Evolutionary conservation across 208 protist genomes (phyloP).

Genomic region (Crithidia fasciculata): DNA sequence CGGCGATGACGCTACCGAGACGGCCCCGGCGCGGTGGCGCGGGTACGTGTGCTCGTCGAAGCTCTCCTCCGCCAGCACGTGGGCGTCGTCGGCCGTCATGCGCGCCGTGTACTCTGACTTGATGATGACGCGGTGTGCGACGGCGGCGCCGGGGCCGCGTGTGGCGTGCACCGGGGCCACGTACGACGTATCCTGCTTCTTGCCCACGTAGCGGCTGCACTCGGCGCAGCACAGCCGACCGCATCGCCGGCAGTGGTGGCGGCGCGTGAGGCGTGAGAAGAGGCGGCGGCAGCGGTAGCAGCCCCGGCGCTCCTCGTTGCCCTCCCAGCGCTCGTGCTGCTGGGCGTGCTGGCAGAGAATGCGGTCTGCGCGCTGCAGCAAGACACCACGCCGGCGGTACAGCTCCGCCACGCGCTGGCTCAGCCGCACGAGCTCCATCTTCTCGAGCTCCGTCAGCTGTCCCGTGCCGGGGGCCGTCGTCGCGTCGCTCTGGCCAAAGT

Average conservation of each 20-base stretch:
- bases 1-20: not conserved
- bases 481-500: constrained; percentile 11
- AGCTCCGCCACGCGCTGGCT: constrained; percentile 31
- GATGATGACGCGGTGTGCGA: constrained; percentile 35
- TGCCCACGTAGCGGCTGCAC: constrained; percentile 63
- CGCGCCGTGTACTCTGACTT: constrained; percentile 46
- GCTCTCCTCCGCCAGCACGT: constrained; percentile 30
- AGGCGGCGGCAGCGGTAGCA: constrained; percentile 55
- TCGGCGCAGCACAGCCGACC: constrained; percentile 63
- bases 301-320: constrained; percentile 41
- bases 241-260: constrained; percentile 81
- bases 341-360: constrained; percentile 42
- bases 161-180: constrained; percentile 11
- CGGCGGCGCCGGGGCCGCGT: not conserved
- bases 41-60: constrained; percentile 59
- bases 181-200: constrained; percentile 52
- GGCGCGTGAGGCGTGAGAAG: constrained; percentile 52
- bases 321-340: constrained; percentile 53
- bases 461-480: not conserved
- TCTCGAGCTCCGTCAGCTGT: constrained; percentile 22
- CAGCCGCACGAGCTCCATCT: constrained; percentile 21
- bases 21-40: constrained; percentile 2
- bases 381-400: constrained; percentile 34
- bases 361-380: constrained; percentile 41
- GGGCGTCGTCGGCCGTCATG: constrained; percentile 41